A percentile compares a stretch with the other conserved stretches of the same genome.
Conservation (phyloP, 768 basidiomycete species). For the Kockovaella imperatae region DNA sequence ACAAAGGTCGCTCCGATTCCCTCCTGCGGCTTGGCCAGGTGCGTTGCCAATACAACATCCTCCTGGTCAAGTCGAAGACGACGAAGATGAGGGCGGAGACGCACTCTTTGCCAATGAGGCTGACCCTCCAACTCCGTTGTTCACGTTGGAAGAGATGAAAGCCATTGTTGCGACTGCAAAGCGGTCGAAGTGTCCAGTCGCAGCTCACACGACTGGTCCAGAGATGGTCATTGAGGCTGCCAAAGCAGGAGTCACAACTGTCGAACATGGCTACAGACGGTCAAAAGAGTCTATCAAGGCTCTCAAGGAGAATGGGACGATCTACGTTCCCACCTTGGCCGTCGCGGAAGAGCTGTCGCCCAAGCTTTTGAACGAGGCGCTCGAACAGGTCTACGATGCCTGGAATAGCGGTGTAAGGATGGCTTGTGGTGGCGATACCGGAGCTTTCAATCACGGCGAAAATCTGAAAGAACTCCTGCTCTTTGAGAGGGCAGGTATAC, state of each 20-base stretch:
- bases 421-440: constrained; percentile 20
- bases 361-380: not conserved
- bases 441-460: constrained; percentile 16
- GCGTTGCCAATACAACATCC: constrained; percentile 5
- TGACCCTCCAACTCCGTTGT: constrained; percentile 7
- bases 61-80: not conserved
- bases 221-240: constrained; percentile 17
- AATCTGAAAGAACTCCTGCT: constrained; percentile 16
- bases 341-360: constrained; percentile 8
- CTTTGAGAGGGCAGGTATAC: constrained; percentile 15
- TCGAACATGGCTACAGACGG: constrained; percentile 12
- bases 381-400: constrained; percentile 8
- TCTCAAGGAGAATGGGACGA: constrained; percentile 17
- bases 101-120: constrained; percentile 5
- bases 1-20: constrained; percentile 13
- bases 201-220: constrained; percentile 10
- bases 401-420: constrained; percentile 13
- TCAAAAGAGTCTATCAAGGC: constrained; percentile 2
- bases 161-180: constrained; percentile 18
- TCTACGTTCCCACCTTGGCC: constrained; percentile 17
- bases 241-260: constrained; percentile 14
- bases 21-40: constrained; percentile 8
- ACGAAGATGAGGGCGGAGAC: not conserved
- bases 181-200: constrained; percentile 12
- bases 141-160: constrained; percentile 16